These are phyloP conservation scores for Dipteronia sinensis DNA, from an alignment of 345 rosid species.

Conservation along the genomic window DNA sequence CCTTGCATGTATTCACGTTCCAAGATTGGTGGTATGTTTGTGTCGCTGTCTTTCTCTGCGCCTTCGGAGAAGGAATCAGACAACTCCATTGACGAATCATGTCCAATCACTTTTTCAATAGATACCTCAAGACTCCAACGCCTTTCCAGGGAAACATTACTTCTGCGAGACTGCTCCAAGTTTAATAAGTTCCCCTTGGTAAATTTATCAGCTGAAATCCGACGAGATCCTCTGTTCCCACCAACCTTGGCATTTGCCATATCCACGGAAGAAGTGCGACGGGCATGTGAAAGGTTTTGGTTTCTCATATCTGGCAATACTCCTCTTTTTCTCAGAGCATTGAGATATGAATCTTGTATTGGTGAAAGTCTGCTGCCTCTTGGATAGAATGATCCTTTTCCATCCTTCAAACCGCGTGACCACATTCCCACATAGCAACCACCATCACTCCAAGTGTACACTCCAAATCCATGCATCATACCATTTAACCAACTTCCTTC, in stretches of 20 bases:
- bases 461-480: conserved; percentile 96
- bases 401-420: conserved; percentile 94
- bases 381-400: conserved; percentile 94
- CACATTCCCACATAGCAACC: conserved; percentile 94
- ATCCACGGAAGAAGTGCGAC: conserved; percentile 69
- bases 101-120: conserved; percentile 91
- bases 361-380: conserved; percentile 72
- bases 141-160: conserved; percentile 79
- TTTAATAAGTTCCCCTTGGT: conserved; percentile 73
- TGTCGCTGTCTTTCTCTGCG: conserved; percentile 36
- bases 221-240: conserved; percentile 38
- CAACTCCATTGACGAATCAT: conserved; percentile 59
- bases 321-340: conserved; percentile 85
- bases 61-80: conserved; percentile 50
- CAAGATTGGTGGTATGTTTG: conserved; percentile 66
- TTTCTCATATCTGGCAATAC: conserved; percentile 79
- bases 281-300: conserved; percentile 58
- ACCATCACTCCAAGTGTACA: conserved; percentile 87
- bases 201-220: conserved; percentile 45
- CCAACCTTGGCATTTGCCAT: conserved; percentile 61
- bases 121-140: conserved; percentile 99
- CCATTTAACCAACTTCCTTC: conserved; percentile 95
- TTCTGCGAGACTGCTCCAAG: conserved; percentile 73
- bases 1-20: conserved; percentile 99
- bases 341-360: conserved; percentile 70